Base-by-base conservation (phyloP, 1,139 yeast species). In the Hyphopichia wangnamkhiaoensis region DNA sequence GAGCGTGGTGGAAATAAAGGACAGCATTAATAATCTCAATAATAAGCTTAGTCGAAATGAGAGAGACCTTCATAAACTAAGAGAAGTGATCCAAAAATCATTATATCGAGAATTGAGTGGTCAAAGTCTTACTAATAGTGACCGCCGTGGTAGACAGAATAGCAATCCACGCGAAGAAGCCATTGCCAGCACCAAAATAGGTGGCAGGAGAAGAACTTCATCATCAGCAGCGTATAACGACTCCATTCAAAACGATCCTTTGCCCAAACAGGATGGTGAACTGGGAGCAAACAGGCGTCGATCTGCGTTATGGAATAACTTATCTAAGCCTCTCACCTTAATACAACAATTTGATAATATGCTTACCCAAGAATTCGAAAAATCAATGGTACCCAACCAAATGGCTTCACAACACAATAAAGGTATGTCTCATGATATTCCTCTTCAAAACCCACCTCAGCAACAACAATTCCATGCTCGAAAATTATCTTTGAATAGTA, bases 321-420 rank as follows among this genome's bases (percentile, higher is more conserved):
- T 67, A n/a, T 63, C 79, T 12, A 82, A 78, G 48, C 88, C 91
- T 1, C 65, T 84, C 34, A 76, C 71, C 31, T 67, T 83, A 41
- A 70, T 84, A 33, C 87, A 82, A 49, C 89, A 82, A 45, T 75
- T 84, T 52, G 93, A 84, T 56, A 77, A 76, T 36, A 69, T 83
- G 62, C 63, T 84, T 21, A 88, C 80, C 53, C 75, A 71, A 41
- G 91, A 84, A 54, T 70, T 84, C 46, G 91, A 84, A 50, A 77
- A 56, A 61, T 80, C 65, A 23, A 65, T 65, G 56, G 58, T 45
- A 3, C 54, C 53, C 9, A 28, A 35, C 8, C 47, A 47, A 21
- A 12, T 9, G 8, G 5, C 35, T 8, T 23, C 18, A 3, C 23
- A 18, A 16, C 24, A 18, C 31, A 28, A 26, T 14, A 6, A 26